Evolutionary conservation across 441 rosid genomes (phyloP), one percentile per base, ranked within the genome.

Genomic region (Francoa sonchifolia): DNA sequence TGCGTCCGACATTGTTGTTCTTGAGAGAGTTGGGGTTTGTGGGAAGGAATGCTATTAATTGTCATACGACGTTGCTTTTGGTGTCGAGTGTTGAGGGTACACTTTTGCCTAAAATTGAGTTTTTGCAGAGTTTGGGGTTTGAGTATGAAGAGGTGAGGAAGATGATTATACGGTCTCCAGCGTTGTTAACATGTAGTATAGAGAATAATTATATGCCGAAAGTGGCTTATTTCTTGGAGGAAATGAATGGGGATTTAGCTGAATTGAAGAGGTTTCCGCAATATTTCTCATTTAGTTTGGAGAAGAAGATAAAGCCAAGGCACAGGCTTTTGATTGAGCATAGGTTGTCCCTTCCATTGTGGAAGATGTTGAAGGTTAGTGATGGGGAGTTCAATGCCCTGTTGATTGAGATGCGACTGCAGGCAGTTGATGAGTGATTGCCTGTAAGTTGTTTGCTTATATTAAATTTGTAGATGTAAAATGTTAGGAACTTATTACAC

Each of bases 241-340:
- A 78, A 47, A 88, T 88, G 82, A 44, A 65, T 35, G 79, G 88
- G 3, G 67, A 79, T 20, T 47, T 81, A 33, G 44, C 8, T 55
- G 97, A 83, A 54, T 22, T 88, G 14, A 73, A 72, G 60, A 56
- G 56, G 39, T 88, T 84, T 50, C 95, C 97, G 18, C 94, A 79
- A 72, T 89, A 66, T 27, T 84, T 89, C 50, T 79, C 86, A 0
- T 89, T 77, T 63, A 89, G 98, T 61, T 71, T 89, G 55, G 95
- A 85, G 55, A 54, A 66, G 60, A 89, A 72, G 75, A 89, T 89
- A 27, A 79, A 64, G 64, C 95, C 94, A 0, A 70, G 98, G 44
- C 79, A 79, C 62, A 60, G 63, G 39, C 60, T 69, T 74, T 52
- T 84, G 61, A 66, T 54, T 19, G 67, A 72, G 65, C 66, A 55